Evolutionary conservation across 306 rosid species (phyloP).

Genomic region (Lathyrus sativus): DNA sequence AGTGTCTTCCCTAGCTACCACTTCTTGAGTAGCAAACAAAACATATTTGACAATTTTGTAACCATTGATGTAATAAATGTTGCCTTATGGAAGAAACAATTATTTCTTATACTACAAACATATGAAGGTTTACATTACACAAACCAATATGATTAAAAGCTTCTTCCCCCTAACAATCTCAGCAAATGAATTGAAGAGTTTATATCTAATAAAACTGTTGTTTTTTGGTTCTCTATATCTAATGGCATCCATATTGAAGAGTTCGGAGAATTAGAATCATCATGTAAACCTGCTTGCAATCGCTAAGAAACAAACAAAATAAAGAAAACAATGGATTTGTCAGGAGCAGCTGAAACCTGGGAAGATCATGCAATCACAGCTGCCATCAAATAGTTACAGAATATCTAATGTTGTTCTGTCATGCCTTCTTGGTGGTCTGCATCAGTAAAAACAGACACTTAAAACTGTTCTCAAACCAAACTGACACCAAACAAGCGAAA

Average conservation of each 20-base stretch:
- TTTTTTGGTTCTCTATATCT: slow-evolving; percentile 33
- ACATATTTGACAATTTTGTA: not conserved
- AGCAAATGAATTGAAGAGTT: slow-evolving; percentile 16
- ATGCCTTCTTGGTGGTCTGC: slow-evolving; percentile 60
- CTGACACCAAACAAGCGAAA: not conserved
- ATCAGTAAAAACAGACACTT: slow-evolving; percentile 29
- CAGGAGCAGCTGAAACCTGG: slow-evolving; percentile 36
- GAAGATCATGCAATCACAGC: slow-evolving; percentile 37
- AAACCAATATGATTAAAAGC: not conserved
- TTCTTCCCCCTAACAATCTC: not conserved
- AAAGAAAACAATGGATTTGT: slow-evolving; percentile 4
- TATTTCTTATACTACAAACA: too few relatives aligned
- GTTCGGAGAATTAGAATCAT: not conserved
- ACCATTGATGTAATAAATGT: not conserved
- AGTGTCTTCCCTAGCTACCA: not conserved
- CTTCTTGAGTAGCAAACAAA: not conserved
- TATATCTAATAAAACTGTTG: slow-evolving; percentile 5
- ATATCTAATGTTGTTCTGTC: slow-evolving; percentile 25
- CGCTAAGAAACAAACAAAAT: not conserved
- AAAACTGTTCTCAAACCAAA: not conserved
- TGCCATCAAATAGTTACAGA: slow-evolving; percentile 36
- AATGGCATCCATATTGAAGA: slow-evolving; percentile 28
- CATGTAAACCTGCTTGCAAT: slow-evolving; percentile 15
- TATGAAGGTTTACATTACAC: slow-evolving; percentile 1
- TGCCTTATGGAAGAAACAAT: not conserved